phyloP scores from a whole-genome alignment of 371 early-diverging fungal species.

The Synchytrium microbalum region DNA sequence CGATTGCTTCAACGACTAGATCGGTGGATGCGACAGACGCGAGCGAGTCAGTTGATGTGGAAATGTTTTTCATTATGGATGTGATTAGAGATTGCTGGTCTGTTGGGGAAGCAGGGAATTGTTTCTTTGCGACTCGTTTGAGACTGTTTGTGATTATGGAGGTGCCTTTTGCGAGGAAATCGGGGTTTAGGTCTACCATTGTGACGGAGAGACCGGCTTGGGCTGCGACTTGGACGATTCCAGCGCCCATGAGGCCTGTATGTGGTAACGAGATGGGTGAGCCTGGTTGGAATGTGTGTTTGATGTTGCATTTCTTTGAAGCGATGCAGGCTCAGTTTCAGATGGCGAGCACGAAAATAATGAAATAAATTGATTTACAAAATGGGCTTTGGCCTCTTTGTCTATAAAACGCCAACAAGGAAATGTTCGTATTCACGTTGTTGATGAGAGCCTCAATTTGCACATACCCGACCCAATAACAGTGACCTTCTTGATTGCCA shows the following conservation, averaged over 20 bases:
- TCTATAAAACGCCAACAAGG: too few relatives aligned
- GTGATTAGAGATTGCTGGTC: conserved; percentile 52
- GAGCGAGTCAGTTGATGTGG: conserved; percentile 50
- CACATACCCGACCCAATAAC: too few relatives aligned
- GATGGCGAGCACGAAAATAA: too few relatives aligned
- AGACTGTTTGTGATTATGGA: conserved; percentile 72
- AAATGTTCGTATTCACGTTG: too few relatives aligned
- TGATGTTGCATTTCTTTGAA: too few relatives aligned
- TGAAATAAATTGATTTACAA: too few relatives aligned
- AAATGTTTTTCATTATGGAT: conserved; percentile 52
- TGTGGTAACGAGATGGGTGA: too few relatives aligned
- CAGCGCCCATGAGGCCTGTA: conserved; percentile 80
- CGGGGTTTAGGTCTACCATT: conserved; percentile 73
- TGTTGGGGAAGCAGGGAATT: conserved; percentile 61
- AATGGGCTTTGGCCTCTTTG: too few relatives aligned
- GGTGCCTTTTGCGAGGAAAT: conserved; percentile 66
- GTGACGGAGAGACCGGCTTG: conserved; percentile 71
- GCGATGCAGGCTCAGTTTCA: too few relatives aligned
- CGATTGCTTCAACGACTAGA: conserved; percentile 89
- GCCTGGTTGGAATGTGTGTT: too few relatives aligned
- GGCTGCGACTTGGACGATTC: conserved; percentile 92
- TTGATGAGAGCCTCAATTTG: too few relatives aligned
- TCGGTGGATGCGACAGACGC: conserved; percentile 51
- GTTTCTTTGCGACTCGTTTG: conserved; percentile 81
- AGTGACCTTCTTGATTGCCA: too few relatives aligned